Evolutionary conservation across 1,284 basidiomycete species (phyloP), one percentile per base, ranked within the genome.

Genomic region (Austroboletus niveus): DNA sequence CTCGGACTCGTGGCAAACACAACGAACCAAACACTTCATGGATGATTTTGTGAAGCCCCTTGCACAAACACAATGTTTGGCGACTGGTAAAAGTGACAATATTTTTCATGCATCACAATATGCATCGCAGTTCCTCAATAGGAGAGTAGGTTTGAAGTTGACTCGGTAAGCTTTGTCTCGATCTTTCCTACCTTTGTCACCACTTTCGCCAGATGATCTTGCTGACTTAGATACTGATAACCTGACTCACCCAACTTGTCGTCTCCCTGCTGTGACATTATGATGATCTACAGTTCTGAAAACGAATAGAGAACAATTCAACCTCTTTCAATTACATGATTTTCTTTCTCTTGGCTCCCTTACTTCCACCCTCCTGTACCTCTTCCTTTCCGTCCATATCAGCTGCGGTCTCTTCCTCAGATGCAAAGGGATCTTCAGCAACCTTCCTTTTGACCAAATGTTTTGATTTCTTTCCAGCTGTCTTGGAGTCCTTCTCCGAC

Each of bases 341-440:
- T 34, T 34, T 60, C n/a, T 36, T 55, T 39, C n/a, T 58, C 32
- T 56, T 66, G 6, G 30, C 49, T 30, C 53, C 64, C 4, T 60
- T 55, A 38, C 22, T 39, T 4, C 54, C 45, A 49, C 10, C 40
- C 41, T 49, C 51, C 15, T 38, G 1, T 14, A 20, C 38, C 11
- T 44, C 57, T 35, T 47, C 53, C 31, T 54, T 61, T 20, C 22
- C 30, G 20, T 10, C 46, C 20, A 24, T 43, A 42, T 8, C 14
- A 43, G 22, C 24, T 10, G 63, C 63, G 39, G 61, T 64, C 2
- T 75, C 74, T 24, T 72, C 69, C 45, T 80, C 78, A 44, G 79
- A 80, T 42, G 62, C 75, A 64, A 82, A 82, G 4, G 72, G 72
- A 60, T 81, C 73, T 9, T 56, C 71, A 2, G 56, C 55, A 15